phyloP scores from a whole-genome alignment of 2,329 filamentous ascomycete species.

The Phaeosphaeria sp. region DNA sequence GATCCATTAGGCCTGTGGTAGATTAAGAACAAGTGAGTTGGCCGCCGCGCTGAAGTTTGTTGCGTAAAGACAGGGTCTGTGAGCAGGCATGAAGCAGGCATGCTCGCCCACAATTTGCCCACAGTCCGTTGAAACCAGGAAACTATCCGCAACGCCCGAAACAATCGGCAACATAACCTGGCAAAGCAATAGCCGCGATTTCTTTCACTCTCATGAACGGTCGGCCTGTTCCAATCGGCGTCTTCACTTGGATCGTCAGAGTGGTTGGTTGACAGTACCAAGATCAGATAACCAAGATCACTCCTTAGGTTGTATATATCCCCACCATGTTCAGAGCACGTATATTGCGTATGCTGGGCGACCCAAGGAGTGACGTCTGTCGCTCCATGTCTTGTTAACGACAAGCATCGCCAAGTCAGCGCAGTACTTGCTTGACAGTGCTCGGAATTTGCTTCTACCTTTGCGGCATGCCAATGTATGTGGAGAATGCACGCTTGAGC shows the following conservation, averaged over 20 bases:
- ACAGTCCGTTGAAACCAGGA: not conserved
- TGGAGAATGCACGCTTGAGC: not conserved
- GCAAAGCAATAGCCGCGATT: not conserved
- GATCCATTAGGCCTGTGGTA: slow-evolving; percentile 23
- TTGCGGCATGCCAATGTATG: no score
- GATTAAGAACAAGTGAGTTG: slow-evolving; percentile 28
- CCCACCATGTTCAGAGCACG: not conserved
- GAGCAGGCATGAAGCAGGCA: slow-evolving; percentile 14
- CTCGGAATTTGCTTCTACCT: not conserved
- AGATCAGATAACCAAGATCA: not conserved
- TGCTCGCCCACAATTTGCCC: not conserved
- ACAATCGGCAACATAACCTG: not conserved
- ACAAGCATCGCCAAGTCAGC: slow-evolving; percentile 4
- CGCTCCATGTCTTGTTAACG: not conserved
- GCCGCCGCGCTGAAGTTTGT: slow-evolving; percentile 24
- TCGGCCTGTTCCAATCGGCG: not conserved
- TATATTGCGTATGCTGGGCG: not conserved
- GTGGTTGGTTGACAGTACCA: not conserved
- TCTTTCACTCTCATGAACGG: not conserved
- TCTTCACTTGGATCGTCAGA: not conserved
- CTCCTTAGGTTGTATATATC: not conserved
- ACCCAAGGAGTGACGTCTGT: not conserved
- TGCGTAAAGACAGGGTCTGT: slow-evolving; percentile 4
- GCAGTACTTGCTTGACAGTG: not conserved
- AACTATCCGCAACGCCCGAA: not conserved